Conservation (phyloP, 768 basidiomycete species). For the Psilocybe cubensis region DNA sequence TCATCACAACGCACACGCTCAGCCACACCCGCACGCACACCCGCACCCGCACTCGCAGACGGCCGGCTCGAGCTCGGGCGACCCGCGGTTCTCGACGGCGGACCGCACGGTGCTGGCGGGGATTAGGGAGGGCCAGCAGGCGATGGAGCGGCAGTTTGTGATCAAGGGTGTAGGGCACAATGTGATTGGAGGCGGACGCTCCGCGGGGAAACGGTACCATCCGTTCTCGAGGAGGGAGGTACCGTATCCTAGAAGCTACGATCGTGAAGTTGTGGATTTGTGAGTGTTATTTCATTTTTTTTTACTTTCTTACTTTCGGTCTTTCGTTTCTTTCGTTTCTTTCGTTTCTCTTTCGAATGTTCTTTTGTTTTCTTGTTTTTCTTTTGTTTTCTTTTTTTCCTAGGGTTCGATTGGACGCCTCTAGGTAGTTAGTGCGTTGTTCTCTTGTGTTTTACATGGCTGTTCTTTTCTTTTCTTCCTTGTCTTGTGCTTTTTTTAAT, state of each 20-base stretch:
- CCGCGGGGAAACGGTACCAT: conserved; percentile 58
- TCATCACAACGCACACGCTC: neutral
- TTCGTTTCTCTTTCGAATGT: neutral
- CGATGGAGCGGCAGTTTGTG: conserved; percentile 59
- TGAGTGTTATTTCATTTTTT: conserved; percentile 40
- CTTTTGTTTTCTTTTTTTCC: neutral
- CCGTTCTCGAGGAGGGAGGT: conserved; percentile 51
- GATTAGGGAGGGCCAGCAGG: conserved; percentile 52
- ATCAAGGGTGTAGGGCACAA: conserved; percentile 46
- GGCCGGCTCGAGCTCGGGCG: neutral
- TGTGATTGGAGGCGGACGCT: conserved; percentile 30
- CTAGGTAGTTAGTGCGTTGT: neutral
- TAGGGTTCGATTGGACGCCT: neutral
- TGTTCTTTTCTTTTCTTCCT: neutral
- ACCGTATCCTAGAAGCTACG: conserved; percentile 74
- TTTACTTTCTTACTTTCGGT: conserved; percentile 5
- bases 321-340: conserved; percentile 3
- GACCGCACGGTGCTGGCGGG: conserved; percentile 66
- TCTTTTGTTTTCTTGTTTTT: neutral
- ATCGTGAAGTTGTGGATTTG: conserved; percentile 65
- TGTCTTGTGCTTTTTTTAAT: neutral
- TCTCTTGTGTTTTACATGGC: neutral
- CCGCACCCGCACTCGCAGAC: too few species aligned
- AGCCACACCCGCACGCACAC: neutral
- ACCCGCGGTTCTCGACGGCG: conserved; percentile 57